Evolutionary conservation across 1,284 basidiomycete genomes (phyloP), one percentile per base, ranked within the genome.

Genomic region (Irpex rosettiformis): DNA sequence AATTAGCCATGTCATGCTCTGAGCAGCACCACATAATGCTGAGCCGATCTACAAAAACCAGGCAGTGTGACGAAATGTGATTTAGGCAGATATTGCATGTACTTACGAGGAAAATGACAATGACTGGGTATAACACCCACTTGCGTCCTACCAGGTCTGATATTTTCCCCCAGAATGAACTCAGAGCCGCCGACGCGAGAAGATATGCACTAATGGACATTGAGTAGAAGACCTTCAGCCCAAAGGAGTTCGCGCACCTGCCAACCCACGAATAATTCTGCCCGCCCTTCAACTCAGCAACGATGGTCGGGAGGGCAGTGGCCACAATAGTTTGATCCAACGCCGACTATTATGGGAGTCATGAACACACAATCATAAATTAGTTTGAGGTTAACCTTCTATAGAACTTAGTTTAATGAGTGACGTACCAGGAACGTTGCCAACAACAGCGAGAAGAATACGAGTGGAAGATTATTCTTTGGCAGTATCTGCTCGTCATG

Each of bases 11-110:
- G 67, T 66, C 70, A 81, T 77, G 57, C 60, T 74, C 63, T 82
- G 74, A 0, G 82, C 80, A 5, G 78, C 77, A 13, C 79, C 81
- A 59, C 80, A 83, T 25, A 84, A 58, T 0, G 75, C 77, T 7
- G 77, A 80, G 16, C 82, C 82, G 48, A 72, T 51, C 71, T 73
- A 21, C 22, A 49, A 21, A 33, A 13, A 45, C 3, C 54, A 1
- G 33, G 7, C 16, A 3, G 8, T 40, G 3, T 37, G 30, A 7
- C 28, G 28, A 6, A 16, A 13, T 28, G 27, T 48, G 1, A 29
- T 13, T 28, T 10, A 42, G 7, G 5, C 16, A n/a, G 8, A 10
- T 24, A 8, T 52, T 63, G 8, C 60, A 4, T 3, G 62, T 64
- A 43, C 74, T 61, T 22, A 78, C 62, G 52, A 80, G 66, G 67